Evolutionary conservation across 305 asterid genomes (phyloP).

Genomic region (Salvia sclarea): DNA sequence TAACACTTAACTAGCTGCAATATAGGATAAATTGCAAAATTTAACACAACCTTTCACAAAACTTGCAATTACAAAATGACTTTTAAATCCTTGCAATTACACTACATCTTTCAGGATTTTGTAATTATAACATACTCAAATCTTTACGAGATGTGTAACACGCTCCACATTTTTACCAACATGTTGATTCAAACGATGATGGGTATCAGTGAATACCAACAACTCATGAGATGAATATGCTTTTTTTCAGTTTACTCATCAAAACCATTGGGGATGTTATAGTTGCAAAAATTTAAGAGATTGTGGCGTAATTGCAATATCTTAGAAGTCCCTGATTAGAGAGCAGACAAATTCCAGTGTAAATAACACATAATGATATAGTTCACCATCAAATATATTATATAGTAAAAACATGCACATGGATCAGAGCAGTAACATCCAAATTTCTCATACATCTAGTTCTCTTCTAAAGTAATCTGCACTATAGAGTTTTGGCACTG

Average conservation of each 20-base stretch:
- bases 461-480: background rate
- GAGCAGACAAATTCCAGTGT: slow-evolving; percentile 1
- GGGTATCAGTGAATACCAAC: background rate
- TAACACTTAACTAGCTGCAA: background rate
- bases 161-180: background rate
- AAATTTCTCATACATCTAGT: slow-evolving; percentile 5
- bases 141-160: background rate
- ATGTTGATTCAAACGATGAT: background rate
- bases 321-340: background rate
- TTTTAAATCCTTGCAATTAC: background rate
- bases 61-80: background rate
- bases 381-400: background rate
- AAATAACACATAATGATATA: slow-evolving; percentile 6
- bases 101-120: background rate
- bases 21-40: background rate
- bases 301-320: background rate
- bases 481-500: background rate
- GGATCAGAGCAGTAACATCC: background rate
- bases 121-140: no score
- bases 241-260: background rate
- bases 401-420: background rate
- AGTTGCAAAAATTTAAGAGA: background rate
- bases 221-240: background rate
- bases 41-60: background rate
- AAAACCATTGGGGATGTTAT: background rate